phyloP scores from a whole-genome alignment of 2,329 filamentous ascomycete genomes.

The Polytolypa hystricis region DNA sequence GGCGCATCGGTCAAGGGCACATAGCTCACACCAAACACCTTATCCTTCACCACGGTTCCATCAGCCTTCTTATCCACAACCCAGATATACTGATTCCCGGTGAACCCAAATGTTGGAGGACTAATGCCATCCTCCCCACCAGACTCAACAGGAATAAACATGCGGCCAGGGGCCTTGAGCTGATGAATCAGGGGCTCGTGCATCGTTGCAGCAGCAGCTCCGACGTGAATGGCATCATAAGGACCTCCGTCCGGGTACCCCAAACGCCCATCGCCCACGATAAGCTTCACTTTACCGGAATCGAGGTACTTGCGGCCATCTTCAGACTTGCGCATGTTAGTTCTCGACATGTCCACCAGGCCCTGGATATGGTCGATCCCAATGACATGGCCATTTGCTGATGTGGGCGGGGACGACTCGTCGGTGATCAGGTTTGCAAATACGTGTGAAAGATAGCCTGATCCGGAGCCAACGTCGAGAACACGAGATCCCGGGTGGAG shows the following conservation, averaged over 20 bases:
- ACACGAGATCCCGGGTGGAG: conserved; percentile 46
- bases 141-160: conserved; percentile 54
- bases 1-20: conserved; percentile 54
- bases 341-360: conserved; percentile 50
- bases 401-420: conserved; percentile 11
- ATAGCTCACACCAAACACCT: conserved; percentile 51
- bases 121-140: conserved; percentile 22
- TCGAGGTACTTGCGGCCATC: conserved; percentile 51
- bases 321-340: conserved; percentile 54
- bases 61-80: conserved; percentile 52
- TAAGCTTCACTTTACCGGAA: conserved; percentile 56
- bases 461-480: conserved; percentile 65
- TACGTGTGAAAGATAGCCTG: conserved; percentile 78
- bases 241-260: conserved; percentile 50
- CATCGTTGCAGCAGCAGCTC: conserved; percentile 66
- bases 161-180: conserved; percentile 62
- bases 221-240: conserved; percentile 94
- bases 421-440: conserved; percentile 60
- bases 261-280: conserved; percentile 62
- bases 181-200: conserved; percentile 66
- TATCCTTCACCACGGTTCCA: conserved; percentile 45
- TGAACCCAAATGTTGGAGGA: conserved; percentile 13
- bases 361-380: conserved; percentile 63
- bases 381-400: conserved; percentile 44
- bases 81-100: conserved; percentile 46